These are phyloP conservation scores for Aquilaria agallochum DNA, from an alignment of 441 rosid genomes.

Conservation along the genomic window DNA sequence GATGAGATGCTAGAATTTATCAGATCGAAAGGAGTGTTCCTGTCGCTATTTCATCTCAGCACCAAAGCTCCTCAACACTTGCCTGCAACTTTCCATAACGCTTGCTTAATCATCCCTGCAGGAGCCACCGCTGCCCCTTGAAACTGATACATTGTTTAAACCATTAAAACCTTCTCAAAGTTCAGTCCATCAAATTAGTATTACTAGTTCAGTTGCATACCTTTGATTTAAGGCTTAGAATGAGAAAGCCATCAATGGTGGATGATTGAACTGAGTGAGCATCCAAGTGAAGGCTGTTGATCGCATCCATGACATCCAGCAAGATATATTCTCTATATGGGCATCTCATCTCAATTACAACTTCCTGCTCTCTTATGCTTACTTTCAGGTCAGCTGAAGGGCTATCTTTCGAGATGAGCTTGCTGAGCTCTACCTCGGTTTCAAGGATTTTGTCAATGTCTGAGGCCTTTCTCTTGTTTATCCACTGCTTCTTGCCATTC, in stretches of 20 bases:
- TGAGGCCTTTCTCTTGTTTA: conserved; percentile 58
- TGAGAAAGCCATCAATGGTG: conserved; percentile 49
- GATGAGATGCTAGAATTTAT: too few relatives aligned
- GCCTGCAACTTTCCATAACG: conserved; percentile 49
- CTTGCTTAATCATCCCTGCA: conserved; percentile 59
- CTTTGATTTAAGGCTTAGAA: conserved; percentile 61
- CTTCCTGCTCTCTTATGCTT: conserved; percentile 54
- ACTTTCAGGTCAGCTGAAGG: conserved; percentile 43
- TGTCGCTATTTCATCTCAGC: too few relatives aligned
- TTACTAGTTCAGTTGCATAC: conserved; percentile 15
- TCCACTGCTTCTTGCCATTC: conserved; percentile 35
- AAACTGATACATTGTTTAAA: conserved; percentile 35
- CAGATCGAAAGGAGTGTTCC: too few relatives aligned
- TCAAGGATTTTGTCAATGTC: conserved; percentile 28
- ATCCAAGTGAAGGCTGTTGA: conserved; percentile 66
- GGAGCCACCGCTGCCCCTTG: conserved; percentile 61
- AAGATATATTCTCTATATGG: conserved; percentile 56
- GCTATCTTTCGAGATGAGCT: conserved; percentile 21
- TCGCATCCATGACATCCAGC: conserved; percentile 73
- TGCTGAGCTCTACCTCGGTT: conserved; percentile 20
- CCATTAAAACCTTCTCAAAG: neutral
- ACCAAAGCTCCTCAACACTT: conserved; percentile 23
- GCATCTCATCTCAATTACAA: conserved; percentile 61
- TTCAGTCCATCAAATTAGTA: too few relatives aligned
- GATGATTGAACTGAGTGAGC: conserved; percentile 58